These are phyloP conservation scores for Phytophthora pluvialis DNA, from an alignment of 352 stramenopile species.

Conservation along the genomic window DNA sequence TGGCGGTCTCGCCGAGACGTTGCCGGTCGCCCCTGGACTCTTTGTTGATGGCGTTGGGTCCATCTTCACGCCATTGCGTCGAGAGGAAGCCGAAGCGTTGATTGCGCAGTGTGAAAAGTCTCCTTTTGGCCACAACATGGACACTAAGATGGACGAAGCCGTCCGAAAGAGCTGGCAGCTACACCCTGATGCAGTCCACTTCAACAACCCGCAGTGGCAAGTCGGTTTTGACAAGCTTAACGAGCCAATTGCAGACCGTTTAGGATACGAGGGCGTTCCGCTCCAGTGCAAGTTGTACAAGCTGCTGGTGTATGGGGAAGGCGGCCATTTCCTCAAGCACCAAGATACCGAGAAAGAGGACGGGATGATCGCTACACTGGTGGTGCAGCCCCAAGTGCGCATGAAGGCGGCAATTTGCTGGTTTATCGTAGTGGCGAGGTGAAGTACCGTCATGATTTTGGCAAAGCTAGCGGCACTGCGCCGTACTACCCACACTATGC, in stretches of 20 bases:
- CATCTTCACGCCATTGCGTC: slow-evolving; percentile 1
- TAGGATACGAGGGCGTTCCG: too few species aligned
- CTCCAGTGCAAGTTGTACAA: too few species aligned
- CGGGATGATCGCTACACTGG: too few species aligned
- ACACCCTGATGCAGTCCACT: slow-evolving; percentile 14
- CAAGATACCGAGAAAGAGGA: too few species aligned
- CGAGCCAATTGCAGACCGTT: slow-evolving; percentile 9
- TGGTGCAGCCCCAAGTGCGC: too few species aligned
- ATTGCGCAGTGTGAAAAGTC: slow-evolving; percentile 25
- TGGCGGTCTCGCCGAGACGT: slow-evolving; percentile 12
- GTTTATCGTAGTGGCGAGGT: too few species aligned
- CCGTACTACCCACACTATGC: too few species aligned
- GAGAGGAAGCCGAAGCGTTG: slow-evolving; percentile 15
- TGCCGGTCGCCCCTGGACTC: slow-evolving; percentile 6
- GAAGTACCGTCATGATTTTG: too few species aligned
- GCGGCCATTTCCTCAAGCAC: too few species aligned
- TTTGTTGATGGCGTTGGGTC: slow-evolving; percentile 8
- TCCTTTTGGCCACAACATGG: slow-evolving; percentile 17
- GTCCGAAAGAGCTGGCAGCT: slow-evolving; percentile 23
- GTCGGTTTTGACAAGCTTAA: slow-evolving; percentile 3
- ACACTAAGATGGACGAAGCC: slow-evolving; percentile 15
- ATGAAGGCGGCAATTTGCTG: too few species aligned
- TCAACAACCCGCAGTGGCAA: slow-evolving; percentile 9
- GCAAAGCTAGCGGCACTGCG: too few species aligned
- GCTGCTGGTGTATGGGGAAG: too few species aligned